Evolutionary conservation across 2,329 filamentous ascomycete genomes (phyloP).

Genomic region (Alternaria triticimaculans): DNA sequence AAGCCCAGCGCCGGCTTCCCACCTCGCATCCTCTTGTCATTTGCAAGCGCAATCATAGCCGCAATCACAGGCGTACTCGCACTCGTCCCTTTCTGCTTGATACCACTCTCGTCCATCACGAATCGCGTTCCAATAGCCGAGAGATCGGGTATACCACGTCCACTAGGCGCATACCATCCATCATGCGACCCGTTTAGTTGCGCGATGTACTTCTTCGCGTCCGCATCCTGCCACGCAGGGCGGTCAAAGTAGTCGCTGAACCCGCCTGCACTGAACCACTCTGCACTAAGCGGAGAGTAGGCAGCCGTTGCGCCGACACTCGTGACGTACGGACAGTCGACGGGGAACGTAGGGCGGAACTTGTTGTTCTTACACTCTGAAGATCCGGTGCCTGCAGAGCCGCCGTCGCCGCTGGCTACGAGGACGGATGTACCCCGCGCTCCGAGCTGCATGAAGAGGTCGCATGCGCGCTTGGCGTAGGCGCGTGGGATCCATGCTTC

Average conservation of each 20-base stretch:
- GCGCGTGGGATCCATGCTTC: not conserved
- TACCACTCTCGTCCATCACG: not conserved
- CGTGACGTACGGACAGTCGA: not conserved
- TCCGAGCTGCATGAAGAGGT: not conserved
- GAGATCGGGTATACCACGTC: not conserved
- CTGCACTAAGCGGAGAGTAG: not conserved
- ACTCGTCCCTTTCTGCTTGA: not conserved
- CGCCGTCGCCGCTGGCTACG: not conserved
- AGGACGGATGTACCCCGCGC: not conserved
- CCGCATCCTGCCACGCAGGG: not conserved
- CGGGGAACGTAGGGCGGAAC: not conserved
- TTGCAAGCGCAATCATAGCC: not conserved
- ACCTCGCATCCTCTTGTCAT: not conserved
- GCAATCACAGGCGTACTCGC: not conserved
- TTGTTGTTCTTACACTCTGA: not conserved
- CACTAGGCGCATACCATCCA: not conserved
- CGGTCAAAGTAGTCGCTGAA: not conserved
- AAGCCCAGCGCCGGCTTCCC: not conserved
- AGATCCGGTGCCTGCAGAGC: not conserved
- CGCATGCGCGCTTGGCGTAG: not conserved
- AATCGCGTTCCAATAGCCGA: not conserved
- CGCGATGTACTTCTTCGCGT: not conserved
- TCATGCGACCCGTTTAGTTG: not conserved
- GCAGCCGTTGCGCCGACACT: not conserved
- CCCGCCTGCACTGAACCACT: not conserved